A percentile compares a stretch with the other conserved stretches of the same genome.
Conservation (phyloP, 2,329 filamentous ascomycete species). For the Xylariaceae sp. region DNA sequence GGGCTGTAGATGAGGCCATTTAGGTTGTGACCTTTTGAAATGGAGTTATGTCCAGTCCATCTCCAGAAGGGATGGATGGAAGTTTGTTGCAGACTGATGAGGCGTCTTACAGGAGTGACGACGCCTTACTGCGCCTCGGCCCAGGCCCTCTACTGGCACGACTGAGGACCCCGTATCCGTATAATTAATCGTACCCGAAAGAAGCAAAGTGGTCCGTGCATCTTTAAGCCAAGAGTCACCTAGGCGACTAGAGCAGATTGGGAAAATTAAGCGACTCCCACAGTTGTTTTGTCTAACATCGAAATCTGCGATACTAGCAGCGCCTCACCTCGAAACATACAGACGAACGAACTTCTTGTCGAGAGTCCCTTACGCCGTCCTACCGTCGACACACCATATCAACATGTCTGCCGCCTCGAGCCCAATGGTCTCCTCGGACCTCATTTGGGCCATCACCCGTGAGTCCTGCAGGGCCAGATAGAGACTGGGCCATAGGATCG, state of each 20-base stretch:
- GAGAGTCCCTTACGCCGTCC: constrained; percentile 6
- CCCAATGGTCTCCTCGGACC: constrained; percentile 77
- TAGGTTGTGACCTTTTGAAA: constrained; percentile 1
- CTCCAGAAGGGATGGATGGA: too few relatives aligned
- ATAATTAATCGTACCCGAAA: too few relatives aligned
- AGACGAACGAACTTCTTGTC: constrained; percentile 6
- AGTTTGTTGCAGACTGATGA: too few relatives aligned
- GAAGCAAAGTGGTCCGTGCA: too few relatives aligned
- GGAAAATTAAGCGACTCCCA: constrained; percentile 25
- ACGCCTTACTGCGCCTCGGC: too few relatives aligned
- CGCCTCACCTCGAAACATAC: constrained; percentile 1
- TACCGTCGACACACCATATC: constrained; percentile 28
- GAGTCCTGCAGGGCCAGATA: constrained; percentile 40
- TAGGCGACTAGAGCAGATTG: constrained; percentile 17
- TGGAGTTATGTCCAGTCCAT: too few relatives aligned
- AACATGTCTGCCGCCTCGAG: constrained; percentile 47
- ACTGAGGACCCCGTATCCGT: too few relatives aligned
- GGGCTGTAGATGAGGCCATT: constrained; percentile 8
- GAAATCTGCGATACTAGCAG: not conserved
- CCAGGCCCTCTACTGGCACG: too few relatives aligned
- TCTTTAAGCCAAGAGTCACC: too few relatives aligned
- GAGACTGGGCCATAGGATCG: not conserved
- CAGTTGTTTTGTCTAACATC: constrained; percentile 12
- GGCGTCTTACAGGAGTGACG: too few relatives aligned
- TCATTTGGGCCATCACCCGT: constrained; percentile 95